Evolutionary conservation across 2,329 filamentous ascomycete genomes (phyloP), one percentile per base, ranked within the genome.

Genomic region (Amesomyces nigricolor): DNA sequence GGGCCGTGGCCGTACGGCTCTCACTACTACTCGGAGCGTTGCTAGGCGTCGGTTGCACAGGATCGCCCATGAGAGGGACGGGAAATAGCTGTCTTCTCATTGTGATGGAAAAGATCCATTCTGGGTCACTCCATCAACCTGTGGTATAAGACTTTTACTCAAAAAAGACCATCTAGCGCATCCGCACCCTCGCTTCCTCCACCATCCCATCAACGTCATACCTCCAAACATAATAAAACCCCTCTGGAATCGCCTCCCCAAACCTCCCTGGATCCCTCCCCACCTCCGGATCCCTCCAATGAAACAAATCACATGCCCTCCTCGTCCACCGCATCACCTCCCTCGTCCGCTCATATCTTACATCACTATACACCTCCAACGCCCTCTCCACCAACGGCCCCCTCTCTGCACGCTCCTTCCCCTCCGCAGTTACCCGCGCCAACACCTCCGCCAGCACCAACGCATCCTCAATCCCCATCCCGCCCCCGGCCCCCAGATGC

Each of bases 391-490:
- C 26, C 16, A 62, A 19, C 17, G 17, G 10, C 46, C 9, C 13
- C 40, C 46, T 53, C 44, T 40, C 1, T 29, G 26, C 4, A n/a
- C 30, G 13, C 29, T 30, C 16, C 45, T 16, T 6, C 35, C 9
- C 8, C 47, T 10, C 6, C 37, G 17, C 6, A 7, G 35, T 30
- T 4, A 61, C 57, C 19, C n/a, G 49, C 0, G 37, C 56, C 35
- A 78, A 53, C 7, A 77, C 47, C 17, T 65, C 65, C 7, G 70
- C 68, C 47, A 81, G 67, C 1, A 76, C 65, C 37, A 78, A 67
- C 4, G 74, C 74, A 61, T 83, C 80, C 64, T 83, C 80, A 45
- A 83, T 72, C 9, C 78, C 79, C 65, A 78, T 75, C 2, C 79
- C 78, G 0, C 79, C 80, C 2, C 81, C 80, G 0, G 79, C 74